Percentiles rank a stretch among this genome's conserved stretches.
Conservation (phyloP, 2,329 filamentous ascomycete genomes). For the Nothopassalora personata region DNA sequence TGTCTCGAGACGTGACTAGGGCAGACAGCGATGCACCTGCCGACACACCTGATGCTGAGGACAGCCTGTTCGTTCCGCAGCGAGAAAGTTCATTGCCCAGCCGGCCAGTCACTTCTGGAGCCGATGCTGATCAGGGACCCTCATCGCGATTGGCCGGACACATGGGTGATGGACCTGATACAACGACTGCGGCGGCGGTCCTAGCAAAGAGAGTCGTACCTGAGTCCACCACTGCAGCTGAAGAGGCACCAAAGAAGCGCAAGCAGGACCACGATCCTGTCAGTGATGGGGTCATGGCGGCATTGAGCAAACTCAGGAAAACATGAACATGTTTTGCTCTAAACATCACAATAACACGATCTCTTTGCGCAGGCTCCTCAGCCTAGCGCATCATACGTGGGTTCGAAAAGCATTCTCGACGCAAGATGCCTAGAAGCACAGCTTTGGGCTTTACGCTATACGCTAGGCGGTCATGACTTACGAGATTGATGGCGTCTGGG, state of each 20-base stretch:
- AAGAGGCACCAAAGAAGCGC: slow-evolving; percentile 27
- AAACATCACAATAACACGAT: no score
- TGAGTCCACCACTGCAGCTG: background rate
- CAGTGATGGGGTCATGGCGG: slow-evolving; percentile 55
- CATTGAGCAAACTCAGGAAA: slow-evolving; percentile 51
- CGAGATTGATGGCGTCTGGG: no score
- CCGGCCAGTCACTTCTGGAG: slow-evolving; percentile 22
- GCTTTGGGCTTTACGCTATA: no score
- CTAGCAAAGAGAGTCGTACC: background rate
- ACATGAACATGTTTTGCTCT: slow-evolving; percentile 7
- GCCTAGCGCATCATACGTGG: no score
- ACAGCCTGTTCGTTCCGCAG: background rate
- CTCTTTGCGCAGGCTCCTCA: no score
- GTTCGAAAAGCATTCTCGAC: no score
- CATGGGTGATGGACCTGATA: slow-evolving; percentile 12
- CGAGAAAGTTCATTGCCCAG: background rate
- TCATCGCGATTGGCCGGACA: slow-evolving; percentile 31
- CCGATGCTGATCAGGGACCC: slow-evolving; percentile 36
- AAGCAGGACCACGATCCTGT: slow-evolving; percentile 42
- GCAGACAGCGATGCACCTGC: slow-evolving; percentile 11
- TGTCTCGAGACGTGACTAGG: slow-evolving; percentile 26
- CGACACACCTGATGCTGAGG: background rate
- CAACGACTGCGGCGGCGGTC: slow-evolving; percentile 29
- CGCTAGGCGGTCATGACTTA: no score
- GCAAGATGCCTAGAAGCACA: no score